phyloP scores from a whole-genome alignment of 2,329 filamentous ascomycete species.

The Pseudogymnoascus sp. region DNA sequence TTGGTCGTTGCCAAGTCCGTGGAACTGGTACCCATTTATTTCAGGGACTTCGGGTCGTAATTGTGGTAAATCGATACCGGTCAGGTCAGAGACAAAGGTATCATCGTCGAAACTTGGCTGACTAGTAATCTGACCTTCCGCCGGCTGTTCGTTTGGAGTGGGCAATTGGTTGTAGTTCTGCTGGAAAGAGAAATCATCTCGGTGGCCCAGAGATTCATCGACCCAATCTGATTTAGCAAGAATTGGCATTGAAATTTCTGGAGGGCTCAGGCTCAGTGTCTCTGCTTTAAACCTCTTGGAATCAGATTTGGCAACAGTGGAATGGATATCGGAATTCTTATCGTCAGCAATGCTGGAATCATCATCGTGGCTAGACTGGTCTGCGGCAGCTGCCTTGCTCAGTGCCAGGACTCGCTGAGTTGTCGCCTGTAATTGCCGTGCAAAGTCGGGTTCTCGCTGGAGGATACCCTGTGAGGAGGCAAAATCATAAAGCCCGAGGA shows the following conservation, averaged over 20 bases:
- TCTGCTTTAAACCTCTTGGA: background rate
- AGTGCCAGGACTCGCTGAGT: slow-evolving; percentile 51
- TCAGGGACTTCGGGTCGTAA: slow-evolving; percentile 25
- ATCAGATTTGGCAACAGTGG: background rate
- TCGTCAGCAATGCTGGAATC: slow-evolving; percentile 17
- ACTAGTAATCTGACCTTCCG: slow-evolving; percentile 39
- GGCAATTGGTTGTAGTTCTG: background rate
- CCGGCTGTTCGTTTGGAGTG: background rate
- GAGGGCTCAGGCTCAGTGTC: background rate
- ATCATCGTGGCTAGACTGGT: slow-evolving; percentile 28
- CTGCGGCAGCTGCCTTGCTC: slow-evolving; percentile 39
- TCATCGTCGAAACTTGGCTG: slow-evolving; percentile 45
- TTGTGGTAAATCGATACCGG: slow-evolving; percentile 20
- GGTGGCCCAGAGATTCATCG: background rate
- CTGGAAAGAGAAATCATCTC: background rate
- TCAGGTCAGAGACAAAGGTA: slow-evolving; percentile 40
- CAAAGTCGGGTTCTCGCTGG: slow-evolving; percentile 47
- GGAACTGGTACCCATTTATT: slow-evolving; percentile 22
- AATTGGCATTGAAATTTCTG: background rate
- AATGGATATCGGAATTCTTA: background rate
- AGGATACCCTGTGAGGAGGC: slow-evolving; percentile 50
- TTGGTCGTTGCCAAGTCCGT: slow-evolving; percentile 13
- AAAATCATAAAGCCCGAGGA: slow-evolving; percentile 58
- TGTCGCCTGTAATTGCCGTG: slow-evolving; percentile 46
- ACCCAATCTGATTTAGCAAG: background rate